These are phyloP conservation scores for Moringa oleifera DNA, from an alignment of 345 rosid genomes.

Conservation along the genomic window DNA sequence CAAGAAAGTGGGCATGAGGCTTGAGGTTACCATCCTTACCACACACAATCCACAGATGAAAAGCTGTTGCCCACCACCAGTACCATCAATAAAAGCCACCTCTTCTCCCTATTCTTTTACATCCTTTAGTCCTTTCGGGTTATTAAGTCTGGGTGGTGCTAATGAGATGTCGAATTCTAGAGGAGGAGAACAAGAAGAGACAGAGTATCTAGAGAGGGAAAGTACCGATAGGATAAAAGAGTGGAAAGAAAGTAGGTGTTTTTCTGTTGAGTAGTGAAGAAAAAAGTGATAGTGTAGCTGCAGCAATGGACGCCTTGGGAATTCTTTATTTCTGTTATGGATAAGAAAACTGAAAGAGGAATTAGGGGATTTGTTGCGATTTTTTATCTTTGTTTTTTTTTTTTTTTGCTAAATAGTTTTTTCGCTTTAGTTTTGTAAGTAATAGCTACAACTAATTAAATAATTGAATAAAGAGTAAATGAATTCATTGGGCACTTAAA, in stretches of 20 bases:
- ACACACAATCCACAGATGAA: slow-evolving; percentile 91
- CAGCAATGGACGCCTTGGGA: no score
- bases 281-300: slow-evolving; percentile 28
- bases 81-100: background rate
- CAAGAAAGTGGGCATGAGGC: slow-evolving; percentile 69
- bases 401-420: no score
- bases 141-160: slow-evolving; percentile 56
- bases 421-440: no score
- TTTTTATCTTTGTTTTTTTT: no score
- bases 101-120: slow-evolving; percentile 10
- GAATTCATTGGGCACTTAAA: no score
- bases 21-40: slow-evolving; percentile 80
- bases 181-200: slow-evolving; percentile 25
- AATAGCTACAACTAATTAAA: no score
- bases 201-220: slow-evolving; percentile 36
- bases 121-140: background rate
- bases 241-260: slow-evolving; percentile 27
- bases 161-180: slow-evolving; percentile 73
- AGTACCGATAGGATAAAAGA: slow-evolving; percentile 32
- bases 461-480: no score
- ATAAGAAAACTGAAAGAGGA: no score
- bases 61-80: slow-evolving; percentile 37
- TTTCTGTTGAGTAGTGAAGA: slow-evolving; percentile 29
- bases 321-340: no score
- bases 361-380: no score